Percentiles rank a stretch among this genome's conserved stretches.
These are phyloP conservation scores for Pseudonitzschia multiseries DNA, from an alignment of 108 stramenopile genomes.

Conservation along the genomic window DNA sequence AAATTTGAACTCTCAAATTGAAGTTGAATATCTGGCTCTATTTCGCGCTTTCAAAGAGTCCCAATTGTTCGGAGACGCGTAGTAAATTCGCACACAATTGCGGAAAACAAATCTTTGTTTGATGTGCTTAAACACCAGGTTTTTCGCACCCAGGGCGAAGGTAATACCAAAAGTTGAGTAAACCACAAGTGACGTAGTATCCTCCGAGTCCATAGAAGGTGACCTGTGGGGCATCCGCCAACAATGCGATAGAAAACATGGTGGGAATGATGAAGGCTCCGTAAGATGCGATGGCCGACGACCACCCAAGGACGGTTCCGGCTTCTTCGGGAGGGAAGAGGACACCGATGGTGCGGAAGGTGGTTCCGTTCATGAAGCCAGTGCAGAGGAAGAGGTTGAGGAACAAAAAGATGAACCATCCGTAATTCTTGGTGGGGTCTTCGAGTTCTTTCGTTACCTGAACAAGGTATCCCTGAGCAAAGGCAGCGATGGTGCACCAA, in stretches of 20 bases:
- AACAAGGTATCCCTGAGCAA: constrained; percentile 25
- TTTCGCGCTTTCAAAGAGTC: no score
- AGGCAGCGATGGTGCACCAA: constrained; percentile 31
- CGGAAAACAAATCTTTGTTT: not conserved
- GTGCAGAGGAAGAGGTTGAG: constrained; percentile 30
- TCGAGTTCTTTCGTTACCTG: constrained; percentile 15
- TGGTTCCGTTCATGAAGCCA: constrained; percentile 38
- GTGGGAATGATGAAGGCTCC: constrained; percentile 35
- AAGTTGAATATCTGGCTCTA: no score
- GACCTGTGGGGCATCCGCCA: constrained; percentile 25
- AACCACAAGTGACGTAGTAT: constrained; percentile 33
- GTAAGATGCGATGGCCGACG: constrained; percentile 35
- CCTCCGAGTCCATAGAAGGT: constrained; percentile 32
- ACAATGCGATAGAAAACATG: constrained; percentile 32
- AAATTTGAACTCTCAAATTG: no score
- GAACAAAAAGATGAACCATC: constrained; percentile 35
- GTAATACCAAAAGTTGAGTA: constrained; percentile 40
- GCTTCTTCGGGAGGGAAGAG: constrained; percentile 27
- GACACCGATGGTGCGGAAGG: constrained; percentile 38
- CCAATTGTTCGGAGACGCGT: no score
- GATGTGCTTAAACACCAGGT: not conserved
- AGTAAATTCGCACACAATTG: not conserved
- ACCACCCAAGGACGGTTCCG: constrained; percentile 37
- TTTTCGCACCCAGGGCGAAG: constrained; percentile 34
- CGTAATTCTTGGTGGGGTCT: constrained; percentile 22